phyloP scores from a whole-genome alignment of 2,329 filamentous ascomycete genomes.

The Hyphodiscus sp. region DNA sequence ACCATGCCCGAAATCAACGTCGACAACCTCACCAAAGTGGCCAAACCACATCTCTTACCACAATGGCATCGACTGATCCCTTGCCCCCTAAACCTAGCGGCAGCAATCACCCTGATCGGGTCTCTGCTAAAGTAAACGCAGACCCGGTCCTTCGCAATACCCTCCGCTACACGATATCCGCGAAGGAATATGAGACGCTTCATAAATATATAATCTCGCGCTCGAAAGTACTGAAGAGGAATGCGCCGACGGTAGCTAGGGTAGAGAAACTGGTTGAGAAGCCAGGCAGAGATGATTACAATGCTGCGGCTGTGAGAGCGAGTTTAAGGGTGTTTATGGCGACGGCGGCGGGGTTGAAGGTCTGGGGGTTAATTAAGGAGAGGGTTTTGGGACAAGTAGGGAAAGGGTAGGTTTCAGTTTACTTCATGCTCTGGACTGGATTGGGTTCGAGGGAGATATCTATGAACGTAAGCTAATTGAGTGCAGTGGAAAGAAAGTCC shows the following conservation, averaged over 20 bases:
- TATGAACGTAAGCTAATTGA: slow-evolving; percentile 3
- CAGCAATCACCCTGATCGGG: slow-evolving; percentile 4
- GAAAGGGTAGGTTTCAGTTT: slow-evolving; percentile 19
- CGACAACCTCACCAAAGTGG: background rate
- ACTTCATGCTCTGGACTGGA: background rate
- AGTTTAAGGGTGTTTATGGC: slow-evolving; percentile 64
- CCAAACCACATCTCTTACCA: background rate
- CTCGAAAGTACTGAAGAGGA: slow-evolving; percentile 50
- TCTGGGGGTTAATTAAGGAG: slow-evolving; percentile 48
- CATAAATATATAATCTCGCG: slow-evolving; percentile 78
- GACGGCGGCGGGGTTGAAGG: slow-evolving; percentile 57
- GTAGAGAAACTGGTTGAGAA: slow-evolving; percentile 39
- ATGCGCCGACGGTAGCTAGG: slow-evolving; percentile 48
- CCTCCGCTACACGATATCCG: slow-evolving; percentile 77
- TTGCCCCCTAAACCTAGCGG: background rate
- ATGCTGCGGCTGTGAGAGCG: slow-evolving; percentile 63
- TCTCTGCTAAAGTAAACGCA: slow-evolving; percentile 30
- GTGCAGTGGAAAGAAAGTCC: slow-evolving; percentile 38
- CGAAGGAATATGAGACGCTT: slow-evolving; percentile 77
- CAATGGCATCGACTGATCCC: background rate
- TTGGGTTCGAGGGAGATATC: background rate
- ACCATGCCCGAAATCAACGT: background rate
- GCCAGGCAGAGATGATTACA: slow-evolving; percentile 53
- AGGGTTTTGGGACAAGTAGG: slow-evolving; percentile 39
- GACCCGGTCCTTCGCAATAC: slow-evolving; percentile 79